Conservation (phyloP, 2,329 filamentous ascomycete genomes). For the Alternaria alternata region DNA sequence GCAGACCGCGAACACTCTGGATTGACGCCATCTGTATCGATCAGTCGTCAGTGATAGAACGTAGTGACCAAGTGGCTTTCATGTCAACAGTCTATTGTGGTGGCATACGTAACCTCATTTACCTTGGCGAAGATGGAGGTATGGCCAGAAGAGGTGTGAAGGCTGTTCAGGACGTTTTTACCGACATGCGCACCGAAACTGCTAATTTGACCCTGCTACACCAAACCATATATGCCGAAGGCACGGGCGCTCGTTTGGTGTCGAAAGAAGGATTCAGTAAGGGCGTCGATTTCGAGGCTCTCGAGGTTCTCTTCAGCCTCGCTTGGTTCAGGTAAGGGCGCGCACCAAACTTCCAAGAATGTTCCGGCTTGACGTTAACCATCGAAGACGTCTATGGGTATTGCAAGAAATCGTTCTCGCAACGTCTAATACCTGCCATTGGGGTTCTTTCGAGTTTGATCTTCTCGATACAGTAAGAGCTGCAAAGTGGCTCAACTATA, state of each 20-base stretch:
- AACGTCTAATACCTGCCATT: neutral
- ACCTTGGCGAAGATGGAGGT: neutral
- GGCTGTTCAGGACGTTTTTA: accelerated
- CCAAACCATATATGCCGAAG: accelerated
- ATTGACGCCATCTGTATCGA: neutral
- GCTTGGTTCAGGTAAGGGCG: neutral
- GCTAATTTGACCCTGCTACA: accelerated
- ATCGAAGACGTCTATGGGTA: neutral
- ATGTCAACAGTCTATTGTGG: accelerated
- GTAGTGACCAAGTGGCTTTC: neutral
- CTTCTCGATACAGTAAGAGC: no score
- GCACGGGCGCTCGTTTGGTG: accelerated
- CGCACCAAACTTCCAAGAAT: accelerated
- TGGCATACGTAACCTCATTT: neutral
- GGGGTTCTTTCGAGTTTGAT: accelerated
- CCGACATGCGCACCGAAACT: accelerated
- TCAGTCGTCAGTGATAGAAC: neutral
- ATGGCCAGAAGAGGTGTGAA: neutral
- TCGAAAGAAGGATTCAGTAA: accelerated
- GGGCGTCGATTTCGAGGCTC: neutral
- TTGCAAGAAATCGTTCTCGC: neutral
- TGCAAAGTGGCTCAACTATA: neutral
- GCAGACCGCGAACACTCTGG: neutral
- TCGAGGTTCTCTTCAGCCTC: neutral
- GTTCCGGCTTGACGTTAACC: accelerated